These are phyloP conservation scores for Chionographis japonica DNA, from an alignment of 106 monocot species.

Conservation along the genomic window DNA sequence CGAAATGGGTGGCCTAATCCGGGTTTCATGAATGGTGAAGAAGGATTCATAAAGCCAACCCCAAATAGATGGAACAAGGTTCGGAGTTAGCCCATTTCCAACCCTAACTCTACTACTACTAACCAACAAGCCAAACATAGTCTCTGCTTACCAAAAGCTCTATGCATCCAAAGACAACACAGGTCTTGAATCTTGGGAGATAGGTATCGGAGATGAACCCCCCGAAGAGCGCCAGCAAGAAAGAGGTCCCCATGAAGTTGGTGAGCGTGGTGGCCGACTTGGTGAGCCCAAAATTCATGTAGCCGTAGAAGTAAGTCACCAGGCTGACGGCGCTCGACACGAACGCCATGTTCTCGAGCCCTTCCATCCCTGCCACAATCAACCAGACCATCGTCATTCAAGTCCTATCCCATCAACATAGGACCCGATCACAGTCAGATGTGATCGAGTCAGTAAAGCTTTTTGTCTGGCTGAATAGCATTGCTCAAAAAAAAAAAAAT, in stretches of 20 bases:
- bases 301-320: constrained; percentile 19
- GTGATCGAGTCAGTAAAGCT: too few relatives aligned
- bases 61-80: too few relatives aligned
- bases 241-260: constrained; percentile 31
- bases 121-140: too few relatives aligned
- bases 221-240: constrained; percentile 21
- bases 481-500: too few relatives aligned
- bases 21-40: too few relatives aligned
- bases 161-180: constrained; percentile 10
- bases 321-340: constrained; percentile 20
- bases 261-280: constrained; percentile 25
- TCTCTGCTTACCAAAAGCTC: constrained; percentile 21
- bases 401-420: neutral
- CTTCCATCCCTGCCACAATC: constrained; percentile 11
- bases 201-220: constrained; percentile 32
- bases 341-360: constrained; percentile 33
- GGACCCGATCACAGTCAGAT: neutral
- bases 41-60: too few relatives aligned
- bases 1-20: too few relatives aligned
- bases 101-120: too few relatives aligned
- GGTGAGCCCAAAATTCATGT: constrained; percentile 23
- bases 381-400: neutral
- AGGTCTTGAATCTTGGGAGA: constrained; percentile 6
- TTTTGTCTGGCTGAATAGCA: too few relatives aligned
- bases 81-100: too few relatives aligned